These are phyloP conservation scores for Boechera divaricarpa DNA, from an alignment of 345 rosid species.

Conservation along the genomic window DNA sequence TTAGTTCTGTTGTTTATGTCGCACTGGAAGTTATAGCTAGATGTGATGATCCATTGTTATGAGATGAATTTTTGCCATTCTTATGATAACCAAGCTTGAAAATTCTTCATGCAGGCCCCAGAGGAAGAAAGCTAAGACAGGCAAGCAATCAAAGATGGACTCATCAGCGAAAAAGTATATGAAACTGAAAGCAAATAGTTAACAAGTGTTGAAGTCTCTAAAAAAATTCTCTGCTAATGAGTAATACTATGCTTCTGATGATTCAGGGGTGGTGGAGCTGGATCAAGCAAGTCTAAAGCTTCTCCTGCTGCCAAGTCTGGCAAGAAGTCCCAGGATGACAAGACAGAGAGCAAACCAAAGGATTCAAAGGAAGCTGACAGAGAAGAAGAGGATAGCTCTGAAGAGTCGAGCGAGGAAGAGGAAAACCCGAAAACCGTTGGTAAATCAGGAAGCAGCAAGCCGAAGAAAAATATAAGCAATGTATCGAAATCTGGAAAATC, in stretches of 20 bases:
- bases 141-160: slow-evolving; percentile 56
- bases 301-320: slow-evolving; percentile 44
- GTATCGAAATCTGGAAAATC: slow-evolving; percentile 56
- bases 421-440: slow-evolving; percentile 47
- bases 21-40: slow-evolving; percentile 20
- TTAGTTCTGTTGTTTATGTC: slow-evolving; percentile 14
- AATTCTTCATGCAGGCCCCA: slow-evolving; percentile 56
- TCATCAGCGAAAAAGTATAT: slow-evolving; percentile 62
- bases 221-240: slow-evolving; percentile 7
- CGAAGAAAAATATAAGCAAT: slow-evolving; percentile 45
- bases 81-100: slow-evolving; percentile 23
- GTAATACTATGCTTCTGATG: slow-evolving; percentile 17
- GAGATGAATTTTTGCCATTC: slow-evolving; percentile 18
- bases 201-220: slow-evolving; percentile 24
- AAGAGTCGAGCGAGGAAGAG: slow-evolving; percentile 50
- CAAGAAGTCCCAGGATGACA: slow-evolving; percentile 53
- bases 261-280: slow-evolving; percentile 65
- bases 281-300: slow-evolving; percentile 67
- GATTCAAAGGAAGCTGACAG: slow-evolving; percentile 45
- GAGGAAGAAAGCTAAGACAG: slow-evolving; percentile 66
- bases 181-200: slow-evolving; percentile 9
- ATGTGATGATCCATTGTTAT: slow-evolving; percentile 29
- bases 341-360: slow-evolving; percentile 40
- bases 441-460: slow-evolving; percentile 55
- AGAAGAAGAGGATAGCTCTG: slow-evolving; percentile 49